A percentile compares a stretch with the other conserved stretches of the same genome.
These are phyloP conservation scores for Pseudozyma thailandica DNA, from an alignment of 1,284 basidiomycete genomes.

Conservation along the genomic window DNA sequence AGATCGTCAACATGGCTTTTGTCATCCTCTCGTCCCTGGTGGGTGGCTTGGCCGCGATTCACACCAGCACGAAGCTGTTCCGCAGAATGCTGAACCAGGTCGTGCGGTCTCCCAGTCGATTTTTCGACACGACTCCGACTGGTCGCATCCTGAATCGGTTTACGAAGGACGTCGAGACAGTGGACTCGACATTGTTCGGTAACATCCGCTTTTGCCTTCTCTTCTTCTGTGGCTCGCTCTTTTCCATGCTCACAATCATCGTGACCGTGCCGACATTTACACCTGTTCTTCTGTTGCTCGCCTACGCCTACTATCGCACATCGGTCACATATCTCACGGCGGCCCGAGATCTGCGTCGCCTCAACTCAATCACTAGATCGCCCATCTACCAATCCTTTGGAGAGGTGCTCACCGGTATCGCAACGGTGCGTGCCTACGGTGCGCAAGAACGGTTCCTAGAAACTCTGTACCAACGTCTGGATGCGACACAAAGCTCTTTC, in stretches of 20 bases:
- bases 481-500: constrained; percentile 69
- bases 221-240: constrained; percentile 66
- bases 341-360: constrained; percentile 70
- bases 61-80: constrained; percentile 53
- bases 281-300: constrained; percentile 68
- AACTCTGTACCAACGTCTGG: constrained; percentile 69
- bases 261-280: constrained; percentile 68
- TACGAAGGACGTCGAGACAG: constrained; percentile 70
- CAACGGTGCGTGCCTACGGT: constrained; percentile 72
- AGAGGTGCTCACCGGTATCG: constrained; percentile 69
- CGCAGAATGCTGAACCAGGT: constrained; percentile 45
- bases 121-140: constrained; percentile 61
- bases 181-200: constrained; percentile 70
- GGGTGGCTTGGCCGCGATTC: constrained; percentile 5
- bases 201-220: constrained; percentile 22
- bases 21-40: constrained; percentile 8
- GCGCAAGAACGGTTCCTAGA: constrained; percentile 70
- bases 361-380: constrained; percentile 64
- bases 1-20: constrained; percentile 1
- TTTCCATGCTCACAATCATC: constrained; percentile 59
- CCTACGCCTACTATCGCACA: constrained; percentile 69
- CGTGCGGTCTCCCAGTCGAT: constrained; percentile 54
- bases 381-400: constrained; percentile 68
- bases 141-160: constrained; percentile 72
- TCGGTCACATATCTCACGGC: constrained; percentile 70